These are phyloP conservation scores for Eimeria falciformis DNA, from an alignment of 169 alveolate species.

Conservation along the genomic window DNA sequence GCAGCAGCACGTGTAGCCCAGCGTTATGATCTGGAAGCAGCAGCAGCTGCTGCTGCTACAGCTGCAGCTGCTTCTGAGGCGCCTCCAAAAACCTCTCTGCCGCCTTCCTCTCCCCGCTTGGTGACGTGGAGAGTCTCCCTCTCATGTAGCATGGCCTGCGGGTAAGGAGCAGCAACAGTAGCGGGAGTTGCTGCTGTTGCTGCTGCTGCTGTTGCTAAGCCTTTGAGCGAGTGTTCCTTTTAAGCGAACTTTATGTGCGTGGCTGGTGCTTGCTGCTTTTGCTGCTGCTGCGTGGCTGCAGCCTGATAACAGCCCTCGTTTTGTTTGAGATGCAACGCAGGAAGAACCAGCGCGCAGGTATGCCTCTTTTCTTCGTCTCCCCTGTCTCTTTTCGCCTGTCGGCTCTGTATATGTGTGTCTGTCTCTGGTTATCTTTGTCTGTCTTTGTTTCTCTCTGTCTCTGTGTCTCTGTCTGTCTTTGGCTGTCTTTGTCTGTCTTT, in stretches of 20 bases:
- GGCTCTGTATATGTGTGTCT: too few relatives aligned
- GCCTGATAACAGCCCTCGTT: background rate
- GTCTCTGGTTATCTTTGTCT: background rate
- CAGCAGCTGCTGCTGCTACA: background rate
- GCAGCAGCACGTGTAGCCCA: conserved; percentile 40
- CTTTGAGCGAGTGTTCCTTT: background rate
- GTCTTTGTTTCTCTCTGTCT: background rate
- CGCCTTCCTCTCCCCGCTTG: conserved; percentile 18
- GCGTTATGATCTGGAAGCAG: conserved; percentile 19
- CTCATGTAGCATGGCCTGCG: conserved; percentile 12
- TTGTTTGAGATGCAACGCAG: conserved; percentile 8
- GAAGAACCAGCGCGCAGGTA: conserved; percentile 3
- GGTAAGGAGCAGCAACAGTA: background rate
- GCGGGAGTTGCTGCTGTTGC: conserved; percentile 5
- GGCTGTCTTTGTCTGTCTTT: too few relatives aligned
- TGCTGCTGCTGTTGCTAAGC: background rate
- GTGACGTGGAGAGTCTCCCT: conserved; percentile 19
- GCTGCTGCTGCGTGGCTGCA: conserved; percentile 7
- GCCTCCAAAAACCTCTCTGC: background rate
- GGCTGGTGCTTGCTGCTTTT: background rate
- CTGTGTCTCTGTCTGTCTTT: background rate
- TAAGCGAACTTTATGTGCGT: background rate
- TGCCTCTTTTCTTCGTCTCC: too few relatives aligned
- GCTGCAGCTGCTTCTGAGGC: background rate
- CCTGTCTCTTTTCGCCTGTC: too few relatives aligned